A percentile compares a stretch with the other conserved stretches of the same genome.
phyloP scores from a whole-genome alignment of 2,329 filamentous ascomycete species.

The Botrytis hyacinthi region DNA sequence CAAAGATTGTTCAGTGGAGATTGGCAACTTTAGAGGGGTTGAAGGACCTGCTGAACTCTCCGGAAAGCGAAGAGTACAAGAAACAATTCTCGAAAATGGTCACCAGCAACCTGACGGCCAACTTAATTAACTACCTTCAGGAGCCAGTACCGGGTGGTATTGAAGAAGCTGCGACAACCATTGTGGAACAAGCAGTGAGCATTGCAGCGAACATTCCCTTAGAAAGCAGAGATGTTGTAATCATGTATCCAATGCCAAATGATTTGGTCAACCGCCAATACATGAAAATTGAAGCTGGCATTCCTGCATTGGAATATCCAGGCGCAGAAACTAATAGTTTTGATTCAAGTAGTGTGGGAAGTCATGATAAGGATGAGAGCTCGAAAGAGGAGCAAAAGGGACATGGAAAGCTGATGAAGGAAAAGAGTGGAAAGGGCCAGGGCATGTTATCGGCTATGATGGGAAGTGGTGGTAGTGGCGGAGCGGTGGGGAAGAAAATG shows the following conservation, averaged over 20 bases:
- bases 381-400: conserved; percentile 34
- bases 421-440: conserved; percentile 32
- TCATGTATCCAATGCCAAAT: conserved; percentile 81
- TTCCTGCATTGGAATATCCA: conserved; percentile 58
- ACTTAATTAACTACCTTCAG: conserved; percentile 69
- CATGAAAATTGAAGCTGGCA: conserved; percentile 77
- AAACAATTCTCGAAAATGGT: conserved; percentile 67
- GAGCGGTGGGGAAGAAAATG: conserved; percentile 32
- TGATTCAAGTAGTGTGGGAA: conserved; percentile 35
- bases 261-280: conserved; percentile 65
- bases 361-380: conserved; percentile 37
- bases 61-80: conserved; percentile 64
- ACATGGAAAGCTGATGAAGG: conserved; percentile 35
- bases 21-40: conserved; percentile 93
- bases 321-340: conserved; percentile 32
- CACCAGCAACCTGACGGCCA: conserved; percentile 65
- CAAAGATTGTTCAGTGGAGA: conserved; percentile 89
- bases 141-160: conserved; percentile 77
- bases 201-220: conserved; percentile 84
- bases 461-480: conserved; percentile 23
- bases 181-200: conserved; percentile 83
- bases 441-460: conserved; percentile 43
- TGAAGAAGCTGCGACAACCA: conserved; percentile 87
- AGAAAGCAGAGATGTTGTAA: conserved; percentile 85
- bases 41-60: conserved; percentile 63